Base-by-base conservation (phyloP, 768 basidiomycete genomes). In the Termitomyces sp. region DNA sequence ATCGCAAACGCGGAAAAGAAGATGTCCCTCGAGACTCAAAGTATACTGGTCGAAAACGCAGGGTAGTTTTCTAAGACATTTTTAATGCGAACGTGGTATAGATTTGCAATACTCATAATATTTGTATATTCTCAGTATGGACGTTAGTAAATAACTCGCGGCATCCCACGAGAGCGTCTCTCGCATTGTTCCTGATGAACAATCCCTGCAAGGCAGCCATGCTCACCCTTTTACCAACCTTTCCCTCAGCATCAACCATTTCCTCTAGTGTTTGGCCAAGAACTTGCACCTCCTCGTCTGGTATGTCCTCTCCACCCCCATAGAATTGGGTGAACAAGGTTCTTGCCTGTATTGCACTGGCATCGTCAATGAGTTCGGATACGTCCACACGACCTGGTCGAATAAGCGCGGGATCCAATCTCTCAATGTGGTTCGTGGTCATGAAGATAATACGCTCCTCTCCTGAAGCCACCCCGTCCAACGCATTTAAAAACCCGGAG, bases 381-480 rank as follows among this genome's bases (percentile, higher is more conserved):
- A 98, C 70, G 70, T 99, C 97, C 44, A 99, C 95, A 10, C 97
- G 84, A 18, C 97, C 97, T 0, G 97, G 96, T 51, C 97, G 86
- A 67, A 98, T 92, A 47, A 99, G 83, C 0, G 96, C 97, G 6
- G 93, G 88, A 72, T 99, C 97, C 36, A 99, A 83, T 60, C 79
- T 81, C 59, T 90, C 85, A 54, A 91, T 69, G 65, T 98, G 97
- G 71, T 99, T 99, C n/a, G 97, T 98, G 0, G 97, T 99, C 87
- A 99, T 91, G 74, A 99, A 99, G 36, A 99, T 84, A 68, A 99
- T 88, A n/a, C 97, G 87, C 66, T 97, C 94, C 74, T 98, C 95
- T 42, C 94, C 93, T 12, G 96, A 97, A 5, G 94, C 96, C 29
- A 99, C 96, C 18, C 97, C 97, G 67, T 99, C 97, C 3, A 99